Evolutionary conservation across 2,329 filamentous ascomycete species (phyloP).

Genomic region (Colletotrichum abscissum): DNA sequence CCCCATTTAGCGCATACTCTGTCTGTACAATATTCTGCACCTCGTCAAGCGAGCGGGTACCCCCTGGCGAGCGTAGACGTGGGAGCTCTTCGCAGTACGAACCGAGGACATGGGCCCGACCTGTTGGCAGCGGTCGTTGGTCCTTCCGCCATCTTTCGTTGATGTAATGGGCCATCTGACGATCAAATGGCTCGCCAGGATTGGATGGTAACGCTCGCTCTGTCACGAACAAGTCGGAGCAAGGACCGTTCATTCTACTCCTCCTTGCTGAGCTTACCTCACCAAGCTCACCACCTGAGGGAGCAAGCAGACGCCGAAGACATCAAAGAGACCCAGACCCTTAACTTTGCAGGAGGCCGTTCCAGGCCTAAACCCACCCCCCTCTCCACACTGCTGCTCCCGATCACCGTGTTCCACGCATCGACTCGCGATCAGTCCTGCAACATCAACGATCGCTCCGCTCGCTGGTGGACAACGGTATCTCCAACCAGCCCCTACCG

Average conservation of each 20-base stretch:
- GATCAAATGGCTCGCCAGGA: background rate
- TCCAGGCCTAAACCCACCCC: background rate
- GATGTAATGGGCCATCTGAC: slow-evolving; percentile 16
- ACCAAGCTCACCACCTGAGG: background rate
- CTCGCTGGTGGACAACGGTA: slow-evolving; percentile 12
- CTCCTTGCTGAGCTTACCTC: background rate
- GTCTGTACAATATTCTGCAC: background rate
- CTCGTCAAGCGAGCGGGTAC: background rate
- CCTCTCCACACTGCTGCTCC: slow-evolving; percentile 23
- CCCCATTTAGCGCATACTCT: background rate
- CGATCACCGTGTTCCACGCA: slow-evolving; percentile 33
- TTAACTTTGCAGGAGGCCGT: background rate
- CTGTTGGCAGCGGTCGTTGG: background rate
- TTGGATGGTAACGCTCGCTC: slow-evolving; percentile 6
- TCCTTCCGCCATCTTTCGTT: background rate
- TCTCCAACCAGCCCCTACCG: slow-evolving; percentile 15
- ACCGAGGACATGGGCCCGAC: slow-evolving; percentile 10
- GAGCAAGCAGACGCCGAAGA: background rate
- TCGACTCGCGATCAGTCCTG: slow-evolving; percentile 32
- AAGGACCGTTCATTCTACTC: background rate
- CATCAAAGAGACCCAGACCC: background rate
- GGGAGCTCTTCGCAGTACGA: slow-evolving; percentile 1
- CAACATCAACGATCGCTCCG: slow-evolving; percentile 27
- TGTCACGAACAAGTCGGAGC: background rate
- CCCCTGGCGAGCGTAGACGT: background rate